Percentiles rank a stretch among this genome's conserved stretches.
phyloP scores from a whole-genome alignment of 2,329 filamentous ascomycete species.

The Alternaria consortialis region DNA sequence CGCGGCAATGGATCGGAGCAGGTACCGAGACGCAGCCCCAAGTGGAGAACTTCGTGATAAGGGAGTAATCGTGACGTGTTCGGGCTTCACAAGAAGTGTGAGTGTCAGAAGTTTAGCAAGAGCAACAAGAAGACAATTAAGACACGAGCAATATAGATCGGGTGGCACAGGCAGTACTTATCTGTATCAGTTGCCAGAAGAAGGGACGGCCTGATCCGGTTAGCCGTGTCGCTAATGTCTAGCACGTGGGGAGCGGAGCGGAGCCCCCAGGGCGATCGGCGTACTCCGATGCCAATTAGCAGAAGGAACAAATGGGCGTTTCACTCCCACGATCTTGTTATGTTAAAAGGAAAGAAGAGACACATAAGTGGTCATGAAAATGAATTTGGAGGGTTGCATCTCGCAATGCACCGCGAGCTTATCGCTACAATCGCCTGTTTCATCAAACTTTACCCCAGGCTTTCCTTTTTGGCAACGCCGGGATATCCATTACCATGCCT shows the following conservation, averaged over 20 bases:
- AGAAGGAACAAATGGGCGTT: conserved; percentile 16
- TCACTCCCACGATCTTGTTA: conserved; percentile 1
- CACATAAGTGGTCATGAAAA: background rate
- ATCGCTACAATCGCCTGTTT: conserved; percentile 5
- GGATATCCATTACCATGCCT: conserved; percentile 33
- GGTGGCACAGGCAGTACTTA: background rate
- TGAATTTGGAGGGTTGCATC: background rate
- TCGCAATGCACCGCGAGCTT: conserved; percentile 25
- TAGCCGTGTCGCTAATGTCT: conserved; percentile 28
- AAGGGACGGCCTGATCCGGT: conserved; percentile 13
- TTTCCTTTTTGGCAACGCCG: conserved; percentile 24
- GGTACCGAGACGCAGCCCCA: background rate
- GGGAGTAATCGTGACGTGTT: background rate
- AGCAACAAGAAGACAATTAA: background rate
- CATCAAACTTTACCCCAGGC: conserved; percentile 6
- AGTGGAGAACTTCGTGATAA: background rate
- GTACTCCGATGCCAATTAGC: conserved; percentile 24
- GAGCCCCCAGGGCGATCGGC: conserved; percentile 19
- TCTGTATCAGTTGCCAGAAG: conserved; percentile 27
- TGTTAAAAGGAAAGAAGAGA: background rate
- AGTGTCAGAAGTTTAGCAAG: background rate
- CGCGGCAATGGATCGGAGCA: background rate
- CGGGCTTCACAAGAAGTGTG: background rate
- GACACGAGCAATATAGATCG: background rate
- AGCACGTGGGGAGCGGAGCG: conserved; percentile 28